phyloP scores from a whole-genome alignment of 1,139 yeast genomes.

The Geotrichum restrictum region DNA sequence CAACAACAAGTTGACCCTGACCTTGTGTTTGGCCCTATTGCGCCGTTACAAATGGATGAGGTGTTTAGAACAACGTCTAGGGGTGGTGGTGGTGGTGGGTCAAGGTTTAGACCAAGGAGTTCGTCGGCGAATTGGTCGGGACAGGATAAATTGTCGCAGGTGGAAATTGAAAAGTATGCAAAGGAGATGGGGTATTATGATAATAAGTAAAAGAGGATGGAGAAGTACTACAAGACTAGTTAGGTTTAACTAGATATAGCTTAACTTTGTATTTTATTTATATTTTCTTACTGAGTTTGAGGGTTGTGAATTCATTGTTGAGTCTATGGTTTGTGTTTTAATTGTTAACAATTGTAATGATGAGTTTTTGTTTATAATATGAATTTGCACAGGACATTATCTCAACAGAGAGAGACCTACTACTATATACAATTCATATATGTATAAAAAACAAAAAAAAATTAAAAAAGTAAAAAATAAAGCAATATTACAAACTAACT shows the following conservation, averaged over 20 bases:
- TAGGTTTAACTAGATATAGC: neutral
- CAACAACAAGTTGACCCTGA: slow-evolving; percentile 69
- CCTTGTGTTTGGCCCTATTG: slow-evolving; percentile 74
- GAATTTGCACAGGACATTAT: too few species aligned
- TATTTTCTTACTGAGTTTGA: neutral
- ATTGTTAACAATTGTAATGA: too few species aligned
- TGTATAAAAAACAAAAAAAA: too few species aligned
- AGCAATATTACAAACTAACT: neutral
- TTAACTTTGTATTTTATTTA: too few species aligned
- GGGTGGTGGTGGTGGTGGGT: too few species aligned
- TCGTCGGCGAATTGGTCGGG: slow-evolving; percentile 57
- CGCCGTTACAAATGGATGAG: slow-evolving; percentile 63
- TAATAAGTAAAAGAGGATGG: neutral
- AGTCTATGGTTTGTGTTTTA: too few species aligned
- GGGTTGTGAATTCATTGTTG: too few species aligned
- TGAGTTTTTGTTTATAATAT: too few species aligned
- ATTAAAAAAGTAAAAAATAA: too few species aligned
- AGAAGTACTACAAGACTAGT: neutral
- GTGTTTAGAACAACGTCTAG: slow-evolving; percentile 55
- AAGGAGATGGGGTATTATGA: slow-evolving; percentile 50
- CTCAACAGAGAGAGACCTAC: too few species aligned
- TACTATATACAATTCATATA: too few species aligned
- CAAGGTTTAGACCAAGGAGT: slow-evolving; percentile 53
- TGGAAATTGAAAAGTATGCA: slow-evolving; percentile 52
- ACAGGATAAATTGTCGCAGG: slow-evolving; percentile 44